Conservation (phyloP, 306 rosid genomes). For the Prunus campanulata region DNA sequence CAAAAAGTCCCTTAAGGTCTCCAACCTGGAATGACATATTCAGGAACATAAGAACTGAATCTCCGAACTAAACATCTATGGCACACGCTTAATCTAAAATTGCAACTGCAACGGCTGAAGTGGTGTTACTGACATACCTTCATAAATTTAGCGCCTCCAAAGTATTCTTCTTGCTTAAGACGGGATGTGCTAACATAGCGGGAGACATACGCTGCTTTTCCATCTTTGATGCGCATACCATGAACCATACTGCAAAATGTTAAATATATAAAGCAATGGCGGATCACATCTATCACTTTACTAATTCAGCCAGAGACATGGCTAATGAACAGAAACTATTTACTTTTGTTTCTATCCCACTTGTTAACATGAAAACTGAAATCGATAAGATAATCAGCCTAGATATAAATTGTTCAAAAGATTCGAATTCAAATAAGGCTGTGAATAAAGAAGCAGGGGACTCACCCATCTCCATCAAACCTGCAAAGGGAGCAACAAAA, state of each 20-base stretch:
- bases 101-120: background rate
- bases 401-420: constrained; percentile 8
- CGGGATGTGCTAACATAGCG: constrained; percentile 83
- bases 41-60: constrained; percentile 15
- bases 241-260: constrained; percentile 78
- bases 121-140: constrained; percentile 43
- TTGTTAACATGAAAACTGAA: background rate
- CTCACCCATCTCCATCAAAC: constrained; percentile 99
- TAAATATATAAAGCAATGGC: background rate
- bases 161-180: constrained; percentile 84
- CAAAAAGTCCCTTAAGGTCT: constrained; percentile 82
- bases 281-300: background rate
- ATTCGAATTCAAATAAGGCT: constrained; percentile 13
- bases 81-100: background rate
- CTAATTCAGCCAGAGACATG: background rate
- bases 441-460: constrained; percentile 23
- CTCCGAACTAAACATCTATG: constrained; percentile 18
- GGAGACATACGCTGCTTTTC: constrained; percentile 84
- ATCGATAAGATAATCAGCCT: background rate
- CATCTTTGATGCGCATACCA: constrained; percentile 93
- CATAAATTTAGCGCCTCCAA: constrained; percentile 84
- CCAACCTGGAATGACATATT: constrained; percentile 55
- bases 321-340: background rate
- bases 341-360: background rate
- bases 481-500: constrained; percentile 48